Percentiles rank a stretch among this genome's conserved stretches.
These are phyloP conservation scores for Neurospora sp. DNA, from an alignment of 495 filamentous ascomycete species.

Conservation along the genomic window DNA sequence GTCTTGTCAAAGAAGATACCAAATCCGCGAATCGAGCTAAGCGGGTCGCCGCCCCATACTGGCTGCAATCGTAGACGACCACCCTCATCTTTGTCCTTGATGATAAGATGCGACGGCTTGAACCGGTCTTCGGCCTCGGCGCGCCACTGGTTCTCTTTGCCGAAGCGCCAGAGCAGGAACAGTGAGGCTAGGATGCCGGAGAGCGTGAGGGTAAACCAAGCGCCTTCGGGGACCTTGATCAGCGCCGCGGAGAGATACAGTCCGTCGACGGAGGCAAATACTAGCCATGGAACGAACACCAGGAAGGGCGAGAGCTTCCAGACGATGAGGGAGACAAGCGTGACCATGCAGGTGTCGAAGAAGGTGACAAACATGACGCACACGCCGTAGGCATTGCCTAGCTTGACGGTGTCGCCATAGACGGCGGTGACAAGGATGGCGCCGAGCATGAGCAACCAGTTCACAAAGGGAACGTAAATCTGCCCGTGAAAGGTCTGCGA, in stretches of 20 bases:
- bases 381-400: slow-evolving; percentile 42
- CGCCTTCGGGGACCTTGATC: slow-evolving; percentile 59
- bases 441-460: slow-evolving; percentile 68
- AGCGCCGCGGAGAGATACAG: slow-evolving; percentile 56
- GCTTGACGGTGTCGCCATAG: slow-evolving; percentile 53
- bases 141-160: slow-evolving; percentile 63
- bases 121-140: slow-evolving; percentile 53
- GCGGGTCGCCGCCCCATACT: slow-evolving; percentile 33
- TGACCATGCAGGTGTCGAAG: slow-evolving; percentile 60
- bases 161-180: slow-evolving; percentile 63
- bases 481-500: slow-evolving; percentile 57
- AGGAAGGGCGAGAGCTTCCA: slow-evolving; percentile 50
- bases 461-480: slow-evolving; percentile 59
- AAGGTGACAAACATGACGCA: slow-evolving; percentile 70
- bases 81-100: slow-evolving; percentile 10
- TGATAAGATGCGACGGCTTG: slow-evolving; percentile 34
- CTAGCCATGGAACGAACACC: slow-evolving; percentile 50
- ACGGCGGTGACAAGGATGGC: slow-evolving; percentile 61
- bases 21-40: slow-evolving; percentile 41
- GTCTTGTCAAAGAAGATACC: slow-evolving; percentile 61
- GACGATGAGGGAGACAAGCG: slow-evolving; percentile 55
- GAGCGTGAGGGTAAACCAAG: slow-evolving; percentile 66
- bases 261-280: slow-evolving; percentile 52
- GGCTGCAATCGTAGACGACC: slow-evolving; percentile 22
- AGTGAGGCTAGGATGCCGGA: slow-evolving; percentile 45